Conservation (phyloP, 208 protist species). For the Crithidia sp. region DNA sequence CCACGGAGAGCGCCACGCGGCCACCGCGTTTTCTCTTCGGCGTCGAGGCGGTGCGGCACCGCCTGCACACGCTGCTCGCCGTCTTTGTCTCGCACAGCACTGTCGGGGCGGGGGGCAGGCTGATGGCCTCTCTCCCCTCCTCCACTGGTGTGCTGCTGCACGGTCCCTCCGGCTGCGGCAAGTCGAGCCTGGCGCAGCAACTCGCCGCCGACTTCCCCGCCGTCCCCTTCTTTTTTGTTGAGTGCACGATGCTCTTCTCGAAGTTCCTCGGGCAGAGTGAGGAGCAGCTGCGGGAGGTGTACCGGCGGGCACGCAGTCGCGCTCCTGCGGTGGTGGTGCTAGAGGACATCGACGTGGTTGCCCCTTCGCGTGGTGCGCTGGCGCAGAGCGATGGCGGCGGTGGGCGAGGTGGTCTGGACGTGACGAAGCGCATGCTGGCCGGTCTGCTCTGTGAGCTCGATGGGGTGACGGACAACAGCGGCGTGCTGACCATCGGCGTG, state of each 20-base stretch:
- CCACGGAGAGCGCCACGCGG: not conserved
- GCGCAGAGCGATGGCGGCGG: conserved; percentile 15
- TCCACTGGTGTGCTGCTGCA: conserved; percentile 86
- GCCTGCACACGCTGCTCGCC: conserved; percentile 46
- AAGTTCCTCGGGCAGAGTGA: conserved; percentile 93
- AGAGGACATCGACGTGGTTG: conserved; percentile 87
- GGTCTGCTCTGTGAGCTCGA: conserved; percentile 98
- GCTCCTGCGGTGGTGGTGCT: conserved; percentile 86
- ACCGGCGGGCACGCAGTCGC: conserved; percentile 53
- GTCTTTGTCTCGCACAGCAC: conserved; percentile 32
- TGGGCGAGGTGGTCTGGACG: conserved; percentile 43
- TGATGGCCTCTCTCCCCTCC: conserved; percentile 40
- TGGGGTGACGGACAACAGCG: conserved; percentile 89
- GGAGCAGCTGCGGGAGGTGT: conserved; percentile 79
- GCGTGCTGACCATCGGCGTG: conserved; percentile 92
- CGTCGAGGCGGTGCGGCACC: conserved; percentile 39
- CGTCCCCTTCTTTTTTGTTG: conserved; percentile 64
- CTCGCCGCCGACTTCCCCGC: conserved; percentile 43
- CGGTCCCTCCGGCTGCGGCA: conserved; percentile 85
- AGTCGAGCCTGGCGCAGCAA: conserved; percentile 61
- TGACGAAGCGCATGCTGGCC: conserved; percentile 91
- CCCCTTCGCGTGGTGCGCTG: conserved; percentile 60
- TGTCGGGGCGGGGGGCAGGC: conserved; percentile 18
- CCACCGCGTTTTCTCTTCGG: conserved; percentile 47
- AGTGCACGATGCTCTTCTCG: conserved; percentile 82